Conservation (phyloP, 495 filamentous ascomycete genomes). For the Cetradonia linearis region DNA sequence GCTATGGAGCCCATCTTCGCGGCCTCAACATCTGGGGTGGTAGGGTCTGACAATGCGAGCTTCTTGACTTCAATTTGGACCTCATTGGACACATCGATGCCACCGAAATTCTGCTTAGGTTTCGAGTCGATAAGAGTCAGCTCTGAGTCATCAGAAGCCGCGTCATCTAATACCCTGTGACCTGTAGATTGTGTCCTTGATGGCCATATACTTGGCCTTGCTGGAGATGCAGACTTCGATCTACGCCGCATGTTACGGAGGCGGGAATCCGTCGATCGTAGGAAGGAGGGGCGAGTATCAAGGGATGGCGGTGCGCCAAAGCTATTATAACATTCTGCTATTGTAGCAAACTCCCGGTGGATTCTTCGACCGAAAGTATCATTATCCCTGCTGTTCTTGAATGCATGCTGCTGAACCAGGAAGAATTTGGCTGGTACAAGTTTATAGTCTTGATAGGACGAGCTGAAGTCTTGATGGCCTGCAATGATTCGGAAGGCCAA, state of each 20-base stretch:
- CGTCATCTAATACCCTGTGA: conserved; percentile 24
- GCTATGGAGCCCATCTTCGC: background rate
- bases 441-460: conserved; percentile 32
- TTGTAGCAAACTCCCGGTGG: conserved; percentile 36
- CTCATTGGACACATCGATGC: conserved; percentile 46
- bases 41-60: background rate
- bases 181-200: conserved; percentile 8
- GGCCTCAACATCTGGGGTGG: conserved; percentile 7
- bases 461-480: conserved; percentile 39
- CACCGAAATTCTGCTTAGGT: conserved; percentile 30
- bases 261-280: conserved; percentile 23
- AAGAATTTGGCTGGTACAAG: conserved; percentile 48
- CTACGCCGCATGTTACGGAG: conserved; percentile 13
- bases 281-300: conserved; percentile 29
- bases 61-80: conserved; percentile 42
- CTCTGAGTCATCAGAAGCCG: conserved; percentile 22
- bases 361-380: conserved; percentile 42
- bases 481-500: conserved; percentile 48
- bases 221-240: conserved; percentile 33
- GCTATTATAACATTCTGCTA: conserved; percentile 14
- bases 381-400: conserved; percentile 40
- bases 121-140: conserved; percentile 17
- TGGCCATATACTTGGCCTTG: background rate
- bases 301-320: conserved; percentile 29
- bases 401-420: conserved; percentile 45